Conservation (phyloP, 139 green algal genomes). For the Yamagishiella unicocca region DNA sequence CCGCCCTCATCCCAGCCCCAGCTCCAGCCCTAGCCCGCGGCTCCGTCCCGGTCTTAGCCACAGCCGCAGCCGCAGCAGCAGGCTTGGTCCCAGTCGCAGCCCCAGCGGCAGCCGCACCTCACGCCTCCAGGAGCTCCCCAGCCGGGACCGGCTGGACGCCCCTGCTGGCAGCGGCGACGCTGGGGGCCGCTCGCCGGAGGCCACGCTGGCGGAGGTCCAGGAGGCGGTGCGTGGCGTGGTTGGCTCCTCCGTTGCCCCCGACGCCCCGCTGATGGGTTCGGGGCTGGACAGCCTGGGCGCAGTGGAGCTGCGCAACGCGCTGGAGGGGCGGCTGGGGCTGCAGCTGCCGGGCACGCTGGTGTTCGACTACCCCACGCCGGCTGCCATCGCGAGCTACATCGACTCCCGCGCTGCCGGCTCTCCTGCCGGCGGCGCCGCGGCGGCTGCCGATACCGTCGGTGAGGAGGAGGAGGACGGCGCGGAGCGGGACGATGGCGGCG, state of each 20-base stretch:
- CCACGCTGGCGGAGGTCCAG: not conserved
- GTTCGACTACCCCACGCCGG: slow-evolving; percentile 80
- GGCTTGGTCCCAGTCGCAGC: not conserved
- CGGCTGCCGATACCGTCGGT: not conserved
- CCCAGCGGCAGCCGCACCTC: not conserved
- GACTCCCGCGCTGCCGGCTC: not conserved
- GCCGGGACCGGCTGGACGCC: not conserved
- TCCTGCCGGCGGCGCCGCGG: not conserved
- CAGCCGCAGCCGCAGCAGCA: not conserved
- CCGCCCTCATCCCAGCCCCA: too few species aligned
- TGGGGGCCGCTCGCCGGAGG: not conserved
- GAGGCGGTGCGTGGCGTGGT: slow-evolving; percentile 30
- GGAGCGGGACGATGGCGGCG: too few species aligned
- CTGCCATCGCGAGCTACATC: slow-evolving; percentile 61
- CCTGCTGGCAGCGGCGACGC: not conserved
- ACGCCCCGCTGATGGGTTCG: slow-evolving; percentile 84
- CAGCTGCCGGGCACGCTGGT: slow-evolving; percentile 76
- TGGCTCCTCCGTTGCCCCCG: slow-evolving; percentile 37
- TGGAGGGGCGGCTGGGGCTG: slow-evolving; percentile 66
- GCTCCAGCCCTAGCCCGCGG: not conserved
- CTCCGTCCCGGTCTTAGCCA: not conserved
- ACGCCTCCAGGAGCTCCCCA: not conserved
- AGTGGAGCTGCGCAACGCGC: slow-evolving; percentile 84
- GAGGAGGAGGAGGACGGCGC: not conserved
- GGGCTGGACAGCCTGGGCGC: slow-evolving; percentile 85